Percentiles rank a stretch among this genome's conserved stretches.
phyloP scores from a whole-genome alignment of 1,139 yeast genomes.

The Geotrichum histeridarum region DNA sequence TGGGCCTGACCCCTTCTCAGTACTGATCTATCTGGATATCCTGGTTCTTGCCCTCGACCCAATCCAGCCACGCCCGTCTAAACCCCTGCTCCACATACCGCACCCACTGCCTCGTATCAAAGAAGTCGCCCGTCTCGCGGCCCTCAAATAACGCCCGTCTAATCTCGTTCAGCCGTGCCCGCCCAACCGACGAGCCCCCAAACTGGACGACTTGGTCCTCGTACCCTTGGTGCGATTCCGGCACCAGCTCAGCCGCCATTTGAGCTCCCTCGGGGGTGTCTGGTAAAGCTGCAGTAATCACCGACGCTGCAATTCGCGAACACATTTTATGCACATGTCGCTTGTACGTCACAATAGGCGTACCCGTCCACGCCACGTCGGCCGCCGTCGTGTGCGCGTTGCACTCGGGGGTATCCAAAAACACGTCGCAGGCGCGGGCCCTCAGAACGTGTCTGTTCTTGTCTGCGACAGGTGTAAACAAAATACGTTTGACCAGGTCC shows the following conservation, averaged over 20 bases:
- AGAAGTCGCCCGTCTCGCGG: slow-evolving; percentile 28
- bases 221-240: slow-evolving; percentile 30
- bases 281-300: slow-evolving; percentile 31
- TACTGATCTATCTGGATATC: slow-evolving; percentile 4
- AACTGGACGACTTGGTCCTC: slow-evolving; percentile 29
- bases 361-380: slow-evolving; percentile 37
- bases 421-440: slow-evolving; percentile 34
- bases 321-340: slow-evolving; percentile 35
- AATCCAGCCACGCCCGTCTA: slow-evolving; percentile 32
- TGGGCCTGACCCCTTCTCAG: too few relatives aligned
- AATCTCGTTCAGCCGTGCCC: slow-evolving; percentile 25
- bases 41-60: slow-evolving; percentile 27
- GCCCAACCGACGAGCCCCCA: slow-evolving; percentile 23
- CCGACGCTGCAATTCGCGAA: slow-evolving; percentile 35
- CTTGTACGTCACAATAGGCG: slow-evolving; percentile 36
- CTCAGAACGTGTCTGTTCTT: slow-evolving; percentile 34
- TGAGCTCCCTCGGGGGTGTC: slow-evolving; percentile 20
- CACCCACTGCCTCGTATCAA: slow-evolving; percentile 35
- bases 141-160: slow-evolving; percentile 28
- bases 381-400: slow-evolving; percentile 40
- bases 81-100: slow-evolving; percentile 31
- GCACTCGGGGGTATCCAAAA: slow-evolving; percentile 38
- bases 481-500: slow-evolving; percentile 25
- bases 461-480: slow-evolving; percentile 37
- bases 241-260: slow-evolving; percentile 27